Evolutionary conservation across 306 rosid genomes (phyloP), one percentile per base, ranked within the genome.

Genomic region (Adenanthera pavonina): DNA sequence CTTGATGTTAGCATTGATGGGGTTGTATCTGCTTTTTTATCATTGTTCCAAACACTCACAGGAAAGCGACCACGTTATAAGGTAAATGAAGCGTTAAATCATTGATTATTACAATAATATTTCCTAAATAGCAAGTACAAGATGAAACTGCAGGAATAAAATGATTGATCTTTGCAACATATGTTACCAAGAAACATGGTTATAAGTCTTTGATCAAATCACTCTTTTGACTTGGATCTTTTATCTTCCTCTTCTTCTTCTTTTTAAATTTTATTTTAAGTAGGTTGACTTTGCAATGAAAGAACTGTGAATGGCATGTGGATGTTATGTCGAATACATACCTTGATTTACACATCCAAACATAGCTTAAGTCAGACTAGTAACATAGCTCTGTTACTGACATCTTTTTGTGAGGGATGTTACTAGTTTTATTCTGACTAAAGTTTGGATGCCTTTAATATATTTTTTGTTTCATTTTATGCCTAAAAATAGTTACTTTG

Each of bases 1-100:
- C 97, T 95, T 82, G 89, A 95, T 66, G 91, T 95, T 78, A 82
- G 84, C 89, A 95, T 95, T 44, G 99, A 95, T 73, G 90, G 84
- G 74, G 94, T 95, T 84, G 81, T 93, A 46, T 89, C 94, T 17
- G 83, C 98, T 20, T 82, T 95, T 77, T 80, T 95, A 59, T 86
- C 93, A 9, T 70, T 95, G 84, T 93, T 95, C 73, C 93, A 93
- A 82, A 79, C 93, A 41, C 94, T 95, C 51, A 91, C 98, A 1
- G 99, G 99, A 84, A 93, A 90, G 78, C 80, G 81, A 34, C 97
- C 89, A 17, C 91, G 71, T 35, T 95, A 92, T 78, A 95, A 90
- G 97, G 99, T 93, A 89, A 85, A 74, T 77, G 52, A 84, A 38
- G 74, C 79, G 11, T 82, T 53, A 51, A 75, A 70, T 62, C 13